Percentiles rank a stretch among this genome's conserved stretches.
Evolutionary conservation across 305 asterid genomes (phyloP).

Genomic region (Ilex paraguariensis): DNA sequence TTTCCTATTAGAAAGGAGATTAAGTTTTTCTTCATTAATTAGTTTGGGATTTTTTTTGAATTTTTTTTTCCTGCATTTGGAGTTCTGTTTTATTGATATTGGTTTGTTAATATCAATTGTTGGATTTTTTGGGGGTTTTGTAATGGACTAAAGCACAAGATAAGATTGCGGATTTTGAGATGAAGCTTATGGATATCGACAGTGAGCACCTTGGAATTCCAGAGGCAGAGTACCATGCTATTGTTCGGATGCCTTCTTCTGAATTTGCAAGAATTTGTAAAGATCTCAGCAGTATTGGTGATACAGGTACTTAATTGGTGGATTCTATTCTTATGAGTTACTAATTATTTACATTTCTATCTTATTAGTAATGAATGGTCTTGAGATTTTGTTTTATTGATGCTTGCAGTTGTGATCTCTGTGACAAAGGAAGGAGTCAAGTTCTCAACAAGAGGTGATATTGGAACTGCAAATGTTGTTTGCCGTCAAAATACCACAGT

Average conservation of each 20-base stretch:
- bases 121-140: too few relatives aligned
- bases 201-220: constrained; percentile 6
- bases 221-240: constrained; percentile 2
- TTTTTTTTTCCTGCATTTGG: too few relatives aligned
- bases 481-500: neutral
- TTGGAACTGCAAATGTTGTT: constrained; percentile 9
- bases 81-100: too few relatives aligned
- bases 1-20: too few relatives aligned
- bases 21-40: too few relatives aligned
- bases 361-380: neutral
- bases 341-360: neutral
- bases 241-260: constrained; percentile 8
- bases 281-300: constrained; percentile 9
- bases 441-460: constrained; percentile 8
- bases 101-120: too few relatives aligned
- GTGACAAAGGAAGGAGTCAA: constrained; percentile 4
- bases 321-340: neutral
- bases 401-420: constrained; percentile 2
- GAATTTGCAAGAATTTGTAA: constrained; percentile 7
- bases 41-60: too few relatives aligned
- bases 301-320: neutral
- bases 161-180: constrained; percentile 6
- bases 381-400: neutral
- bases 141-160: constrained; percentile 1
- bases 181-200: constrained; percentile 3